phyloP scores from a whole-genome alignment of 208 protist species.

The Trypanosoma platydactyli region DNA sequence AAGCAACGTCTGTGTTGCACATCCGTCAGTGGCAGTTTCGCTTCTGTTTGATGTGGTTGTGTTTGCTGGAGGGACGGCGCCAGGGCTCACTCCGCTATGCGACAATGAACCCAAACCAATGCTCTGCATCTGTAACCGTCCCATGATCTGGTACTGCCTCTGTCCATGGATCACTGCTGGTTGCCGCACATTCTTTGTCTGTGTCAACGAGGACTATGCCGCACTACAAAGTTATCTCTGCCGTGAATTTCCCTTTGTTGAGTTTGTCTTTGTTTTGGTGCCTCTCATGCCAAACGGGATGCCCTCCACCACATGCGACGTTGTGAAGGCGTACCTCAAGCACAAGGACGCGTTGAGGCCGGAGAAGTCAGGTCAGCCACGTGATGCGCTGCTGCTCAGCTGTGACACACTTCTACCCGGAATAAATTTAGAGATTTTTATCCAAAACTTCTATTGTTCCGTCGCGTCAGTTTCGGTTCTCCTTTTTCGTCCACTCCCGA shows the following conservation, averaged over 20 bases:
- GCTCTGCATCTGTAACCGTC: constrained; percentile 72
- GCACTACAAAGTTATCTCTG: constrained; percentile 64
- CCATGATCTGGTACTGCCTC: constrained; percentile 84
- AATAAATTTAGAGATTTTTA: constrained; percentile 68
- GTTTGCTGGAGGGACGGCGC: constrained; percentile 66
- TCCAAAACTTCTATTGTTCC: constrained; percentile 73
- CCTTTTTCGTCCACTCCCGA: constrained; percentile 54
- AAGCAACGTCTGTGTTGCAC: constrained; percentile 10
- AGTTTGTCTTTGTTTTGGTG: constrained; percentile 73
- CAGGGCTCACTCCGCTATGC: constrained; percentile 54
- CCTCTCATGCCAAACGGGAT: constrained; percentile 49
- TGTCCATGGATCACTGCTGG: constrained; percentile 72
- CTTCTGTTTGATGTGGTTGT: constrained; percentile 77
- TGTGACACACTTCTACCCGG: constrained; percentile 81
- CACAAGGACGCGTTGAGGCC: constrained; percentile 67
- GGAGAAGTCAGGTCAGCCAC: constrained; percentile 27
- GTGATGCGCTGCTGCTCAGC: constrained; percentile 77
- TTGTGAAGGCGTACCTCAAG: constrained; percentile 65
- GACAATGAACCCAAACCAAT: constrained; percentile 66
- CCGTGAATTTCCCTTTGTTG: constrained; percentile 47
- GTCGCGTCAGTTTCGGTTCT: constrained; percentile 65
- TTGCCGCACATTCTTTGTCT: constrained; percentile 76
- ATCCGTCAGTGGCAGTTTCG: constrained; percentile 17
- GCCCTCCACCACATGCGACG: constrained; percentile 72
- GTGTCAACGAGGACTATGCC: constrained; percentile 65